Evolutionary conservation across 306 rosid genomes (phyloP).

Genomic region (Trichosanthes cucumerina): DNA sequence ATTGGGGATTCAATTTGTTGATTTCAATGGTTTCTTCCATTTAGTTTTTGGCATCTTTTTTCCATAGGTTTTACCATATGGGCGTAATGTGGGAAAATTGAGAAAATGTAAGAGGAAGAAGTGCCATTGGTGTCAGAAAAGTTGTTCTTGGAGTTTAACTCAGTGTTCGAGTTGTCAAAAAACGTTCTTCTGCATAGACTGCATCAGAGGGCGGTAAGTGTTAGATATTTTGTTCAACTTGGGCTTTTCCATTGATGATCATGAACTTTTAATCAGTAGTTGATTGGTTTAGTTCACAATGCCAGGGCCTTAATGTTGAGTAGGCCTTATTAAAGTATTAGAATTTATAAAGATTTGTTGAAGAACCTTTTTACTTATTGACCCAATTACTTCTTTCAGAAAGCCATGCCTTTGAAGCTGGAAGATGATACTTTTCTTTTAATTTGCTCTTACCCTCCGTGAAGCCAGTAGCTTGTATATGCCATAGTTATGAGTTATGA

Average conservation of each 20-base stretch:
- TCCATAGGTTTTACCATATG: constrained; percentile 39
- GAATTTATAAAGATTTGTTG: not conserved
- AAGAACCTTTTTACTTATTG: not conserved
- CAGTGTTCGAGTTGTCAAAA: constrained; percentile 76
- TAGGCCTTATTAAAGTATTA: not conserved
- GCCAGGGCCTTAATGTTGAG: not conserved
- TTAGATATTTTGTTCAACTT: not conserved
- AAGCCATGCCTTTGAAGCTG: not conserved
- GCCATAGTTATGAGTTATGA: not conserved
- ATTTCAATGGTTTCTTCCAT: constrained; percentile 8
- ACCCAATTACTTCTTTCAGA: not conserved
- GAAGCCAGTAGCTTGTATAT: not conserved
- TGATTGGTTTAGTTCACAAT: not conserved
- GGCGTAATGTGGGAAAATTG: constrained; percentile 26
- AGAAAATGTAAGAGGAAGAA: constrained; percentile 53
- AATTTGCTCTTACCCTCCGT: not conserved
- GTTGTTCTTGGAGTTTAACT: constrained; percentile 46
- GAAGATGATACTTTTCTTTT: not conserved
- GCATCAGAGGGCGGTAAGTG: constrained; percentile 78
- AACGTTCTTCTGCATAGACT: constrained; percentile 70
- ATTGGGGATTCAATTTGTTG: not conserved
- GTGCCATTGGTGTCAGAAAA: constrained; percentile 83
- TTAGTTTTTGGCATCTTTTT: not conserved
- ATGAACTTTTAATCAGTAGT: not conserved
- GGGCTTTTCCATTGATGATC: not conserved